Evolutionary conservation across 768 basidiomycete genomes (phyloP), one percentile per base, ranked within the genome.

Genomic region (Suillus brevipes): DNA sequence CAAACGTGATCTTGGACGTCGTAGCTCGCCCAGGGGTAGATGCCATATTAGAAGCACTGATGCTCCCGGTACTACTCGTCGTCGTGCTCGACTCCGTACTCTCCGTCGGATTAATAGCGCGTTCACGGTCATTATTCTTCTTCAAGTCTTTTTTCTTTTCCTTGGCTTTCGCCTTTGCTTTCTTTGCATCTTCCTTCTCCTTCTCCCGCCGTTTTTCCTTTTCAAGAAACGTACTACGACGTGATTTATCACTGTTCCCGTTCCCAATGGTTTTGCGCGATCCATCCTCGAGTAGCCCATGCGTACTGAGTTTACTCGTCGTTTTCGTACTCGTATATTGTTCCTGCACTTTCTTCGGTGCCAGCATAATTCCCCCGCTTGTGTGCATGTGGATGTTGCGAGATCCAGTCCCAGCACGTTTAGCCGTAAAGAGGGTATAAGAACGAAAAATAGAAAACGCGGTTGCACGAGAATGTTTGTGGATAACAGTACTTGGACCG

Each of bases 391-490:
- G 68, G 57, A 70, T 67, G 49, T 64, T 63, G 49, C 65, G 64
- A 58, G 73, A 45, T 25, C 18, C 63, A 25, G 56, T 64, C 13
- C 65, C 20, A 3, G 66, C 68, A 18, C 71, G 71, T 31, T 65
- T 40, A 50, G 64, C 52, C n/a, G 70, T 63, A 53, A 71, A 72
- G n/a, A 72, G 49, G 25, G 60, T 58, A 62, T 89, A 86, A 63
- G 85, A 84, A 55, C 92, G 85, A 74, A 89, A 88, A 57, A 94
- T 85, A 0, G 92, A 92, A 75, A 92, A 93, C 1, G 90, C 92
- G 37, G 85, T 78, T 4, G 89, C 89, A 62, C 89, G 87, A 1
- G 92, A 91, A 72, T 94, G 92, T 68, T 91, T 91, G 76, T 94
- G 93, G 38, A 94, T 86, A 62, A 89, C 87, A 40, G 85, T 82